Conservation (phyloP, 768 basidiomycete genomes). For the Omphalotus guepiniiformis region DNA sequence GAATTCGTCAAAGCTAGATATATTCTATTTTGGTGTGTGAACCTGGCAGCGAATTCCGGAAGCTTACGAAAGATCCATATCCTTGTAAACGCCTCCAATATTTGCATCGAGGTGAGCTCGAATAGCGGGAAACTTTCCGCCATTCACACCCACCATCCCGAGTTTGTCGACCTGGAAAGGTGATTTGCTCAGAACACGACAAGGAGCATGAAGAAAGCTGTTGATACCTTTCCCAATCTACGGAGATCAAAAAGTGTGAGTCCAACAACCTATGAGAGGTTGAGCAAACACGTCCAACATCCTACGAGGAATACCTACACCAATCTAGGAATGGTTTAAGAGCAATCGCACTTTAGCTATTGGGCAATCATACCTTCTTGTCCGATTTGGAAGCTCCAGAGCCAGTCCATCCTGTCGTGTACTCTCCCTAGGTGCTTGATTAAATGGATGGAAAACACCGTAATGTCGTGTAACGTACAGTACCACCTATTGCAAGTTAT, state of each 20-base stretch:
- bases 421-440: conserved; percentile 57
- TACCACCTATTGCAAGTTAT: conserved; percentile 30
- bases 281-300: conserved; percentile 12
- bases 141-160: conserved; percentile 87
- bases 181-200: not conserved
- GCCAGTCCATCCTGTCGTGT: conserved; percentile 92
- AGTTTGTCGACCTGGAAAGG: conserved; percentile 57
- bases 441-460: not conserved
- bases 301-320: conserved; percentile 39
- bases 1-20: conserved; percentile 75
- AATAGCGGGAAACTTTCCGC: conserved; percentile 84
- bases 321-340: conserved; percentile 43
- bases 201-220: not conserved
- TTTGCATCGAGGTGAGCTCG: conserved; percentile 77
- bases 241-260: conserved; percentile 88
- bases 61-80: conserved; percentile 77
- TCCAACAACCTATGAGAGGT: conserved; percentile 65
- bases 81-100: conserved; percentile 79
- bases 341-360: conserved; percentile 2
- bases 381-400: conserved; percentile 92
- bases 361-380: conserved; percentile 66
- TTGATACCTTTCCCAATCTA: conserved; percentile 65
- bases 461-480: conserved; percentile 20
- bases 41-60: not conserved
- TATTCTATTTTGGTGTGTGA: not conserved